Evolutionary conservation across 768 basidiomycete genomes (phyloP).

Genomic region (Rhodosporidiobolus odoratus): DNA sequence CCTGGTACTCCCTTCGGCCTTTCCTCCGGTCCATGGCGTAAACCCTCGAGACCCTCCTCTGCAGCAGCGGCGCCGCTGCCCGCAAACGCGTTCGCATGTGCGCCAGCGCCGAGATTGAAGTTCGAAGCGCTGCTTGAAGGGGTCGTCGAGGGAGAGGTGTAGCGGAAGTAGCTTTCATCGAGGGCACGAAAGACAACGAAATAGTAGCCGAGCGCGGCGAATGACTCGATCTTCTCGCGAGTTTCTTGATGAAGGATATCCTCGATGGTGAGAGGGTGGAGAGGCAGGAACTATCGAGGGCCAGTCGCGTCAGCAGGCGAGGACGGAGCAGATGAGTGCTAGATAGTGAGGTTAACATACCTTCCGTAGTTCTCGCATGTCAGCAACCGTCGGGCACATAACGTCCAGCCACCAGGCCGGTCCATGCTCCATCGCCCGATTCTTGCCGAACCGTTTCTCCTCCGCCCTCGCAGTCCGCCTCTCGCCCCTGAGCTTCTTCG

Average conservation of each 20-base stretch:
- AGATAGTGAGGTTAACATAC: constrained; percentile 48
- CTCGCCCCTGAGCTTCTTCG: constrained; percentile 27
- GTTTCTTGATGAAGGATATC: constrained; percentile 88
- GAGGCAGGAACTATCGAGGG: constrained; percentile 61
- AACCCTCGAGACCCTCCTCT: constrained; percentile 21
- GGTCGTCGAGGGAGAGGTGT: constrained; percentile 32
- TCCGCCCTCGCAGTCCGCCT: constrained; percentile 26
- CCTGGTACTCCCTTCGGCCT: neutral
- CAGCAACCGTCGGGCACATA: constrained; percentile 77
- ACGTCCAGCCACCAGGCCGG: constrained; percentile 87
- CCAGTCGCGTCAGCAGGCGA: neutral
- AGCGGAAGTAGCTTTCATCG: constrained; percentile 55
- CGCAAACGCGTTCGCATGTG: neutral
- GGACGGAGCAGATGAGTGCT: neutral
- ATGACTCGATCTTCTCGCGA: constrained; percentile 82
- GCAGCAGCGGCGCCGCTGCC: neutral
- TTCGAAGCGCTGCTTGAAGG: neutral
- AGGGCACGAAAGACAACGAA: constrained; percentile 81
- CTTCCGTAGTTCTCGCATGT: constrained; percentile 79
- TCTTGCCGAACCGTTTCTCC: constrained; percentile 33
- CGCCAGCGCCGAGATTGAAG: neutral
- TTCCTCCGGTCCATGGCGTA: constrained; percentile 15
- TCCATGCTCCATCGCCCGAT: constrained; percentile 35
- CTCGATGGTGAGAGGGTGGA: constrained; percentile 88
- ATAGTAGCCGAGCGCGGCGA: constrained; percentile 80